These are phyloP conservation scores for Phytophthora tentaculata DNA, from an alignment of 352 stramenopile genomes.

Conservation along the genomic window DNA sequence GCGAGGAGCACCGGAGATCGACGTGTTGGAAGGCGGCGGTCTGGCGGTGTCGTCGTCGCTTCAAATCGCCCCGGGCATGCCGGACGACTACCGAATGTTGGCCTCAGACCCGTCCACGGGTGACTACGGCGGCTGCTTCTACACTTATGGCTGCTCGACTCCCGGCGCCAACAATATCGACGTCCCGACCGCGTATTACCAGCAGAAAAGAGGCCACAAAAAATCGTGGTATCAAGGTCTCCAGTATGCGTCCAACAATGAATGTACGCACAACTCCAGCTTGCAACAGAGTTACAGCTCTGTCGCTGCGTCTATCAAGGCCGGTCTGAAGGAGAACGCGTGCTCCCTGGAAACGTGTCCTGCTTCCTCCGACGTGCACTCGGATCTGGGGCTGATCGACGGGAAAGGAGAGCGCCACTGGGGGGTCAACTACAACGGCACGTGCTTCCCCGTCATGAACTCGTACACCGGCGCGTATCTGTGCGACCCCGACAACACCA, in stretches of 20 bases:
- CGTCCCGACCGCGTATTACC: conserved; percentile 6
- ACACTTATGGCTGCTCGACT: conserved; percentile 1
- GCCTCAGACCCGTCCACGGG: background rate
- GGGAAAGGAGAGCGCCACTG: background rate
- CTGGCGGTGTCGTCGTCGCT: conserved; percentile 1
- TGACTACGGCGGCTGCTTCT: background rate
- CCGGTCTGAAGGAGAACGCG: background rate
- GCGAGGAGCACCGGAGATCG: conserved; percentile 2
- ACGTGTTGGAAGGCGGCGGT: conserved; percentile 5
- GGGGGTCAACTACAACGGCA: conserved; percentile 62
- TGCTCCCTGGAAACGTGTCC: conserved; percentile 5
- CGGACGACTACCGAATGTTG: conserved; percentile 6
- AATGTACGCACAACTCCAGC: background rate
- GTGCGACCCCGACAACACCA: conserved; percentile 53
- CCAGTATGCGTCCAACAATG: conserved; percentile 7
- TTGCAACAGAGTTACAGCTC: conserved; percentile 4
- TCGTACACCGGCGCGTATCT: conserved; percentile 53
- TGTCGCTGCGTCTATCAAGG: conserved; percentile 1
- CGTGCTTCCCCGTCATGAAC: conserved; percentile 60
- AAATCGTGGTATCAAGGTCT: conserved; percentile 7
- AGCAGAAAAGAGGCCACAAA: conserved; percentile 2
- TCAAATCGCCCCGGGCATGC: conserved; percentile 7
- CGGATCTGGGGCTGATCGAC: background rate
- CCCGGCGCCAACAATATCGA: background rate
- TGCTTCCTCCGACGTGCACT: conserved; percentile 3